Evolutionary conservation across 2,329 filamentous ascomycete genomes (phyloP).

Genomic region (Helotiales sp.): DNA sequence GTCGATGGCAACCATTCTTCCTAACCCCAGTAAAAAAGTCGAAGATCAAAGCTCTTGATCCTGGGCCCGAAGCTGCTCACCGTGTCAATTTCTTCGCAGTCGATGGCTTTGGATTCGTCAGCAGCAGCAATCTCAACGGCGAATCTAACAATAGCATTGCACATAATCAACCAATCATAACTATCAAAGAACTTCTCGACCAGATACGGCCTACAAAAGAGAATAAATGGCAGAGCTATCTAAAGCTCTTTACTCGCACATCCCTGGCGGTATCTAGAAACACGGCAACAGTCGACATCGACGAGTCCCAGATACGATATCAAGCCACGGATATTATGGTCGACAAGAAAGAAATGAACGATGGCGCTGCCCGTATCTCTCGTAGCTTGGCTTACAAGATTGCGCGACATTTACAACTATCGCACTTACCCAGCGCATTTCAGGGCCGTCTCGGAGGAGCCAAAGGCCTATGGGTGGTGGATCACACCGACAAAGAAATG

Average conservation of each 20-base stretch:
- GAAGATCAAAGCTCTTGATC: constrained; percentile 24
- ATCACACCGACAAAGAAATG: constrained; percentile 46
- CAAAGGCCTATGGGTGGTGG: constrained; percentile 74
- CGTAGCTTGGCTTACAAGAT: constrained; percentile 55
- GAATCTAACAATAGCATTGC: not conserved
- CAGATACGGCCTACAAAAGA: constrained; percentile 51
- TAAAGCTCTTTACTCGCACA: constrained; percentile 61
- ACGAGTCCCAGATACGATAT: constrained; percentile 44
- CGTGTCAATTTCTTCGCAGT: constrained; percentile 56
- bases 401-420: constrained; percentile 48
- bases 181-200: constrained; percentile 45
- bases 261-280: constrained; percentile 50
- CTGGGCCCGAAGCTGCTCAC: constrained; percentile 37
- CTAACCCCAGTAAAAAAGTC: constrained; percentile 39
- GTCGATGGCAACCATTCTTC: constrained; percentile 33
- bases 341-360: constrained; percentile 56
- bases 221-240: constrained; percentile 47
- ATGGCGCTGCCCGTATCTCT: constrained; percentile 68
- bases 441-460: constrained; percentile 72
- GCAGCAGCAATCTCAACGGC: not conserved
- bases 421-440: constrained; percentile 60
- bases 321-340: constrained; percentile 7
- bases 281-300: constrained; percentile 40
- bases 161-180: constrained; percentile 30
- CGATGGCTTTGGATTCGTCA: constrained; percentile 37